Evolutionary conservation across 345 rosid genomes (phyloP).

Genomic region (Moricandia moricandioides): DNA sequence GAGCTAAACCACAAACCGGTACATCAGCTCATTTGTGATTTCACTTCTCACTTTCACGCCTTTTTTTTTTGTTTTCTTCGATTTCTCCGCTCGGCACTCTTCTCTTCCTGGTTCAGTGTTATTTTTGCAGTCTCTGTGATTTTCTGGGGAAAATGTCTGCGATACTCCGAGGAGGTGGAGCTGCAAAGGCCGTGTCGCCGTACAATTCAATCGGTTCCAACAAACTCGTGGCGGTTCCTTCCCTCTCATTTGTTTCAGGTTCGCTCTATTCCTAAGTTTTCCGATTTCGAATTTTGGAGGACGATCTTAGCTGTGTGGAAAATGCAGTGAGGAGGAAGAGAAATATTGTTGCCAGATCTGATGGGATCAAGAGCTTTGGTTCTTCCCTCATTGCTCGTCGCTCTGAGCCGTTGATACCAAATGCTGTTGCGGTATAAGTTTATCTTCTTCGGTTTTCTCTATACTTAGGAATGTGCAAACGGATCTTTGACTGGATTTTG

Average conservation of each 20-base stretch:
- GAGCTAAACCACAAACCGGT: not conserved
- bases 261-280: not conserved
- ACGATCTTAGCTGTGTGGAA: not conserved
- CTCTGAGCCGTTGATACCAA: conserved; percentile 47
- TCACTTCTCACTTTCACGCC: conserved; percentile 1
- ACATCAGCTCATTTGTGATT: no score
- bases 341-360: conserved; percentile 65
- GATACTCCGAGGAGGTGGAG: conserved; percentile 56
- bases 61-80: not conserved
- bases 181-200: conserved; percentile 49
- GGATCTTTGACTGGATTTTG: not conserved
- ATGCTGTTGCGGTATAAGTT: conserved; percentile 63
- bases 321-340: conserved; percentile 50
- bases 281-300: no score
- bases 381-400: conserved; percentile 39
- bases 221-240: conserved; percentile 19
- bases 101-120: no score
- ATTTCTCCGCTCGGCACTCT: no score
- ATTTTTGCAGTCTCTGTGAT: not conserved
- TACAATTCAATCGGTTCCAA: conserved; percentile 49
- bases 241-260: conserved; percentile 59
- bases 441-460: not conserved
- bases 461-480: not conserved
- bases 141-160: conserved; percentile 51
- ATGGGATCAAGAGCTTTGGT: conserved; percentile 38